Conservation (phyloP, 305 asterid genomes). For the Salvia sclarea region DNA sequence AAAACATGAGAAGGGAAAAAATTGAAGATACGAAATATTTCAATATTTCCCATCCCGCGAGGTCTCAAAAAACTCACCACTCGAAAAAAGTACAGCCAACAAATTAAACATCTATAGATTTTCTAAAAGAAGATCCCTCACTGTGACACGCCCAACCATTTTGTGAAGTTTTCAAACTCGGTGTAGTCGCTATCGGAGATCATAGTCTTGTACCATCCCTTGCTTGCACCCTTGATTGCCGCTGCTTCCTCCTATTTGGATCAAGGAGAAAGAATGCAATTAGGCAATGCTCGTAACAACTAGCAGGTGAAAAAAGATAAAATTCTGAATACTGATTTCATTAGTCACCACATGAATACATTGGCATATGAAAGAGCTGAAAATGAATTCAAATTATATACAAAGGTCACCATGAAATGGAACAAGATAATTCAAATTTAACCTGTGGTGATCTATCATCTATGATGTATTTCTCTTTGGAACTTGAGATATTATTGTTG, state of each 20-base stretch:
- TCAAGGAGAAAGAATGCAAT: not conserved
- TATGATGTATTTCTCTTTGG: no score
- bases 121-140: constrained; percentile 28
- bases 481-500: no score
- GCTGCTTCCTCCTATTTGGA: constrained; percentile 67
- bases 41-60: no score
- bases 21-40: not conserved
- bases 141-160: constrained; percentile 85
- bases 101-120: constrained; percentile 29
- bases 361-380: not conserved
- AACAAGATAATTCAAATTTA: not conserved
- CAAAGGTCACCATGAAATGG: not conserved
- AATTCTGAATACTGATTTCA: no score
- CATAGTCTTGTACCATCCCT: constrained; percentile 87
- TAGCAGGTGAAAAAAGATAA: not conserved
- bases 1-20: not conserved
- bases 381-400: not conserved
- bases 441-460: no score
- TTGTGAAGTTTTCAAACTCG: constrained; percentile 78
- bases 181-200: constrained; percentile 79
- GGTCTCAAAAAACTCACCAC: constrained; percentile 21
- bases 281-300: not conserved
- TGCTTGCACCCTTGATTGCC: constrained; percentile 59
- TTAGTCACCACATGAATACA: no score
- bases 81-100: constrained; percentile 16